Percentiles rank a stretch among this genome's conserved stretches.
phyloP scores from a whole-genome alignment of 768 basidiomycete species.

The Chalciporus piperatus region DNA sequence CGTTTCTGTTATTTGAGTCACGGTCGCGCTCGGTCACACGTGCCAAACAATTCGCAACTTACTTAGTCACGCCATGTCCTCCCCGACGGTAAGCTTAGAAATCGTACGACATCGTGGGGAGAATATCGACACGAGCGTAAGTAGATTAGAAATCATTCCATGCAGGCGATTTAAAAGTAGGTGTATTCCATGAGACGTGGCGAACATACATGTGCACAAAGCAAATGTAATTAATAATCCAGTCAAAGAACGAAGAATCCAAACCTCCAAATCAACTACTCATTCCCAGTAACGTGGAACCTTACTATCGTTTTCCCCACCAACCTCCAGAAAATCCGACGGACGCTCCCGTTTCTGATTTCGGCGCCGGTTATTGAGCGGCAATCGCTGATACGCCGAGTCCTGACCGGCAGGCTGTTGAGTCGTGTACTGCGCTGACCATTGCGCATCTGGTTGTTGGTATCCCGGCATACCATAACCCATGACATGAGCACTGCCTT shows the following conservation, averaged over 20 bases:
- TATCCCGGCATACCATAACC: constrained; percentile 45
- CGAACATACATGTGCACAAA: constrained; percentile 14
- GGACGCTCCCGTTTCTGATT: constrained; percentile 80
- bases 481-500: constrained; percentile 29
- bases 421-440: constrained; percentile 52
- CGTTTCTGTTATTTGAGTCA: constrained; percentile 24
- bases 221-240: constrained; percentile 5
- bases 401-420: constrained; percentile 70
- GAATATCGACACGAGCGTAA: neutral
- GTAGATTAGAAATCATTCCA: constrained; percentile 5
- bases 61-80: constrained; percentile 14
- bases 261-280: constrained; percentile 1
- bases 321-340: constrained; percentile 79
- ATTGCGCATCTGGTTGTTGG: constrained; percentile 36
- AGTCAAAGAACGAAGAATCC: neutral
- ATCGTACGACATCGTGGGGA: neutral
- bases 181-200: constrained; percentile 10
- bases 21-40: constrained; percentile 14
- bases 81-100: neutral
- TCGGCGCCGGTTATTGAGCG: constrained; percentile 76
- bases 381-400: constrained; percentile 84
- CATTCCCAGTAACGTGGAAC: constrained; percentile 77
- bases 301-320: constrained; percentile 61
- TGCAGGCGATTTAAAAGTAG: neutral
- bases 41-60: neutral